Percentiles rank a stretch among this genome's conserved stretches.
Evolutionary conservation across 306 rosid genomes (phyloP).

Genomic region (Ceratonia siliqua): DNA sequence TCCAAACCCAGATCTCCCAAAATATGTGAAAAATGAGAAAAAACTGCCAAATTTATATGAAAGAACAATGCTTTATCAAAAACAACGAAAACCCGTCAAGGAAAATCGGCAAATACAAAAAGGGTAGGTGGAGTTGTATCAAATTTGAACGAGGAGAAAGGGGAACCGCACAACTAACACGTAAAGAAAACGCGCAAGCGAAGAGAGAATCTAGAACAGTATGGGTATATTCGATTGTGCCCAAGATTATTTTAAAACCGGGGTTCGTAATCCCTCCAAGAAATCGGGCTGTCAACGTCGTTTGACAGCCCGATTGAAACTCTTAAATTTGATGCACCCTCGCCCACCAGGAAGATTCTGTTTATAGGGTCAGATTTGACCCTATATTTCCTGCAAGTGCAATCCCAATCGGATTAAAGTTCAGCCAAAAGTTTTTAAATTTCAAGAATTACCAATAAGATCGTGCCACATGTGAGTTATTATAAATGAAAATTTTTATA

Average conservation of each 20-base stretch:
- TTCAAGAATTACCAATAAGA: too few relatives aligned
- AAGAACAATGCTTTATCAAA: conserved; percentile 25
- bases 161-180: conserved; percentile 18
- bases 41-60: background rate
- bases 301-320: conserved; percentile 60
- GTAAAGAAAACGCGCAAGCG: conserved; percentile 40
- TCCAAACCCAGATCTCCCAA: conserved; percentile 6
- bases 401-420: background rate
- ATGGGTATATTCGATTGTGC: conserved; percentile 44
- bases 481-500: too few relatives aligned
- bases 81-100: background rate
- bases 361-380: background rate
- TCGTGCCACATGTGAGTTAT: too few relatives aligned
- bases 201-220: background rate
- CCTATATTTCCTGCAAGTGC: background rate
- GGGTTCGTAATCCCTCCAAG: conserved; percentile 29
- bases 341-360: conserved; percentile 6
- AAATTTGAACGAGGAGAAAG: conserved; percentile 30
- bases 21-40: background rate
- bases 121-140: conserved; percentile 34
- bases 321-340: background rate
- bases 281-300: conserved; percentile 65
- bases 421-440: too few relatives aligned
- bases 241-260: conserved; percentile 33
- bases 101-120: background rate